These are phyloP conservation scores for Trichoderma parareesei DNA, from an alignment of 495 filamentous ascomycete species.

Conservation along the genomic window DNA sequence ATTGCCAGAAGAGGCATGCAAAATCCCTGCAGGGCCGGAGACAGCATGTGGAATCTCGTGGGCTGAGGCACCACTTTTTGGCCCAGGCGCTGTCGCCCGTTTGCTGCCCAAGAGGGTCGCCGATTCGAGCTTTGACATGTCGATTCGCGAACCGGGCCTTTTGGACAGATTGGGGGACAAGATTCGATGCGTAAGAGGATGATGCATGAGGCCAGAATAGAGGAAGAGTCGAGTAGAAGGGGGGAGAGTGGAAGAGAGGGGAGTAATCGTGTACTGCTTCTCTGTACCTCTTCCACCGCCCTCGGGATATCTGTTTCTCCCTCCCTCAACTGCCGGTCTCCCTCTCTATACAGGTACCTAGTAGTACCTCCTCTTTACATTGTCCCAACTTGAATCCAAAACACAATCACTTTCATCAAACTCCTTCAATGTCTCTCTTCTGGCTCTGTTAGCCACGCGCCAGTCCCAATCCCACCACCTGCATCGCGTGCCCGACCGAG, in stretches of 20 bases:
- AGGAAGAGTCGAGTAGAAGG: not conserved
- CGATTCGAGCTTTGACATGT: not conserved
- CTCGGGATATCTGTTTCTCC: not conserved
- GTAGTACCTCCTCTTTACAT: too few relatives aligned
- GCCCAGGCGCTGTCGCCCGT: not conserved
- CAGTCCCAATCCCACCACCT: not conserved
- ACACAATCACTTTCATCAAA: not conserved
- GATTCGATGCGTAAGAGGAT: too few relatives aligned
- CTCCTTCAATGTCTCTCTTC: not conserved
- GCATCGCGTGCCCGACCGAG: not conserved
- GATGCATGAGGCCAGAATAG: not conserved
- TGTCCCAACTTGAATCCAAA: not conserved
- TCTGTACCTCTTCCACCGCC: not conserved
- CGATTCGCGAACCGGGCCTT: not conserved
- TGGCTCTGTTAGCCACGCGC: not conserved
- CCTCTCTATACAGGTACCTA: too few relatives aligned
- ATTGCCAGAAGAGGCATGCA: constrained; percentile 1
- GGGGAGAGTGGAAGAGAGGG: not conserved
- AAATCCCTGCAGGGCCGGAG: not conserved
- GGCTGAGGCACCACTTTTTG: not conserved
- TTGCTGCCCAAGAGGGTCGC: constrained; percentile 3
- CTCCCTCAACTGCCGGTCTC: not conserved
- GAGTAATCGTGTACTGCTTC: not conserved
- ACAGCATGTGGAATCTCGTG: not conserved
- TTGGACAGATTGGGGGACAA: not conserved